Percentiles rank a stretch among this genome's conserved stretches.
Evolutionary conservation across 78 protist species (phyloP).

Genomic region (Dictyostelium capitatum): DNA sequence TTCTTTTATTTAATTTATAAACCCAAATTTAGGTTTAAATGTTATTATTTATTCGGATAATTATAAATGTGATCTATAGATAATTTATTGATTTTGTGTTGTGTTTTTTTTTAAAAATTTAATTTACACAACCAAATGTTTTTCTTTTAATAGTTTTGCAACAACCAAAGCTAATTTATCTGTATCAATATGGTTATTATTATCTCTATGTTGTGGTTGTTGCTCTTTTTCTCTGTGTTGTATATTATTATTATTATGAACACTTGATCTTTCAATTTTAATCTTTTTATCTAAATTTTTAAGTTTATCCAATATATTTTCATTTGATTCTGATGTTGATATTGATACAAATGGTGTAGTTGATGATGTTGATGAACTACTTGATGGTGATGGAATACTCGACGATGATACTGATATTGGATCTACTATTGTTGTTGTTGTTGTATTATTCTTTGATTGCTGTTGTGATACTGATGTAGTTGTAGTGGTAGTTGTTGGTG

Average conservation of each 20-base stretch:
- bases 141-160: constrained; percentile 33
- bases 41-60: too few relatives aligned
- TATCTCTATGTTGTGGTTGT: not conserved
- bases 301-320: constrained; percentile 34
- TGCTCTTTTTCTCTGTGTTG: not conserved
- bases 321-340: constrained; percentile 13
- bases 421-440: not conserved
- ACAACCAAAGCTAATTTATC: constrained; percentile 17
- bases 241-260: not conserved
- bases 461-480: not conserved
- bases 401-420: constrained; percentile 17
- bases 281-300: constrained; percentile 22
- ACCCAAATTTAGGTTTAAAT: too few relatives aligned
- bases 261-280: not conserved
- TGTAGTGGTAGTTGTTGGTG: not conserved
- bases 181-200: constrained; percentile 3
- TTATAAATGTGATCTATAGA: too few relatives aligned
- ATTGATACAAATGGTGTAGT: constrained; percentile 34
- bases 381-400: not conserved
- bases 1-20: too few relatives aligned
- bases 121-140: not conserved
- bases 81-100: too few relatives aligned
- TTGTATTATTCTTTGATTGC: not conserved
- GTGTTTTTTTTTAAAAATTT: not conserved
- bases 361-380: not conserved